Base-by-base conservation (phyloP, 768 basidiomycete species). In the Boletus pseudo-olivaceus region DNA sequence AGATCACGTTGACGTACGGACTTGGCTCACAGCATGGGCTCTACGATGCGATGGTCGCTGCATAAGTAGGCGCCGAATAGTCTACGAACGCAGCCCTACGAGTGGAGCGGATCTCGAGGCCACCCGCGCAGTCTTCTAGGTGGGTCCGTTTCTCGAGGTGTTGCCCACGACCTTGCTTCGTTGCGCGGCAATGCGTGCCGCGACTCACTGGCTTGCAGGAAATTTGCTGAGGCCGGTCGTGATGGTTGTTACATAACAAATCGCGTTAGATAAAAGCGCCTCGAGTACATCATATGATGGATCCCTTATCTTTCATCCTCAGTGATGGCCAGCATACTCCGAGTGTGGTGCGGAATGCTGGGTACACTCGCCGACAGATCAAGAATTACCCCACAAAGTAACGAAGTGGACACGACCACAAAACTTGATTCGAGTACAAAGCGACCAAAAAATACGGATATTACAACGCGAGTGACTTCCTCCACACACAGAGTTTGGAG, bases 21-120 rank as follows among this genome's bases (percentile, higher is more conserved):
- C 72, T 97, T 0, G 93, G 93, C 1, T 85, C 87, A 53, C 85
- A 91, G 58, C 91, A 95, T 67, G 87, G 82, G 0, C 71, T 93
- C 7, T 88, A 77, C 53, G 66, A 70, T 37, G 63, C 71, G 1
- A 76, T 86, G 75, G 67, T 66, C 5, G 66, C 69, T 37, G 74
- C 73, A 2, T 74, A 78, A 52, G 46, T 14, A 19, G 23, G 23
- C 5, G 9, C 26, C 3, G 30, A 42, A 9, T 9, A 42, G 20
- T 1, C 4, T 8, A 5, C 1, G 14, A 17, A 17, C 38, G 27
- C 27, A 30, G 14, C 8, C n/a, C 8, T 12, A 27, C 14, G 19
- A 34, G 9, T 7, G 10, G 45, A 30, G 7, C 26, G 6, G 30
- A 23, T 49, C 8, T 27, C 17, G 7, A 9, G 17, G 10, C 8